Evolutionary conservation across 805 yeast species (phyloP), one percentile per base, ranked within the genome.

Genomic region (Hanseniaspora occidentalis): DNA sequence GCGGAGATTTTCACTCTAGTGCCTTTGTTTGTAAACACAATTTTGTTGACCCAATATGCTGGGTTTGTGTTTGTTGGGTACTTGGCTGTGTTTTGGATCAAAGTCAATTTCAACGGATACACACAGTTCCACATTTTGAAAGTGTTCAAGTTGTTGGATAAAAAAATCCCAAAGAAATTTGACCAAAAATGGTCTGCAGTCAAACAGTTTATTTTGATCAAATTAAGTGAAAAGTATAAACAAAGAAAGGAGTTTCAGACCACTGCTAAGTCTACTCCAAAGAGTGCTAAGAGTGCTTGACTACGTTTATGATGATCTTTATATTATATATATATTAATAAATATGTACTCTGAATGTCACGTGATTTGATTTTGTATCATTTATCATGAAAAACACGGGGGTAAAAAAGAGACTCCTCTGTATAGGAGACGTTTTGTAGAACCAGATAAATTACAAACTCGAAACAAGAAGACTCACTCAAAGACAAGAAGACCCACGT

Each of bases 21-120:
- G 17, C 70, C 76, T 37, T 64, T 82, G 43, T 27, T 70, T 0
- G 44, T 76, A 40, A 80, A 84, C 54, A 77, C 88, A 1, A 37
- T 78, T 18, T 55, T 78, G 33, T 62, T 80, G 53, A 71, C 79
- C 59, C 62, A 79, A 35, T 67, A 82, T 10, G 69, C 85, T 2
- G 92, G 92, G 2, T 79, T 66, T 56, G 82, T 80, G 37, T 64
- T 82, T 52, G 69, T 69, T 13, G 53, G 72, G 35, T 79, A 77
- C 55, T 48, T 67, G 40, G 56, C 69, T 43, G 75, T 82, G 54
- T 77, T 75, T 61, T 81, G 89, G 86, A 61, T 82, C 48, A 71
- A 85, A 60, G 57, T 82, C 40, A 71, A 80, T 46, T 78, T 64
- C 47, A 61, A 67, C 8, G 60, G 65, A 8, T 65, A 65, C 41